Conservation (phyloP, 148 eudicot genomes). For the Selenicereus undatus region DNA sequence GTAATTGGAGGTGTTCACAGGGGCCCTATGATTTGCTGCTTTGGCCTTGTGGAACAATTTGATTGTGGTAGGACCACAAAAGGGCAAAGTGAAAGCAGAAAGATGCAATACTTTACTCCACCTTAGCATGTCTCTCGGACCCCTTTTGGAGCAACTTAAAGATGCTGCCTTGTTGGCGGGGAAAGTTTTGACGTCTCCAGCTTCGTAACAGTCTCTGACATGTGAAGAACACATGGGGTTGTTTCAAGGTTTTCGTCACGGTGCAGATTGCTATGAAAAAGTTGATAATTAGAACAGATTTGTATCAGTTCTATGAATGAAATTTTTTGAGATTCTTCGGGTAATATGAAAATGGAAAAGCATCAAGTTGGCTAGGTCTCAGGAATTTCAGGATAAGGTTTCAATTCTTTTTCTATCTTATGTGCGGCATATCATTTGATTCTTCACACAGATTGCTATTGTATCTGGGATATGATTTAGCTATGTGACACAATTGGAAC, state of each 20-base stretch:
- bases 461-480: neutral
- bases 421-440: neutral
- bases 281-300: slow-evolving; percentile 17
- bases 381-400: neutral
- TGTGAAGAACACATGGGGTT: slow-evolving; percentile 30
- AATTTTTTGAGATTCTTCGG: neutral
- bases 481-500: neutral
- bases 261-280: slow-evolving; percentile 6
- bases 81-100: slow-evolving; percentile 13
- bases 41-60: slow-evolving; percentile 31
- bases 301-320: slow-evolving; percentile 6
- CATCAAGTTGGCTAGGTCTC: neutral
- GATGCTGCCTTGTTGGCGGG: neutral
- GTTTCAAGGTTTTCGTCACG: slow-evolving; percentile 15
- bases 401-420: slow-evolving; percentile 4
- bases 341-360: neutral
- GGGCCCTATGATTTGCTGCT: slow-evolving; percentile 21
- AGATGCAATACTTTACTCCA: slow-evolving; percentile 18
- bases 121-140: slow-evolving; percentile 15
- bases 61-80: slow-evolving; percentile 27
- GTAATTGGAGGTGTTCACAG: neutral
- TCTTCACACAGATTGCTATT: neutral
- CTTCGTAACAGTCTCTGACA: slow-evolving; percentile 20
- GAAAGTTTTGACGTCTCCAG: slow-evolving; percentile 19
- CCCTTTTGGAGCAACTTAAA: slow-evolving; percentile 14